phyloP scores from a whole-genome alignment of 352 stramenopile species.

The Pythium periplocum region DNA sequence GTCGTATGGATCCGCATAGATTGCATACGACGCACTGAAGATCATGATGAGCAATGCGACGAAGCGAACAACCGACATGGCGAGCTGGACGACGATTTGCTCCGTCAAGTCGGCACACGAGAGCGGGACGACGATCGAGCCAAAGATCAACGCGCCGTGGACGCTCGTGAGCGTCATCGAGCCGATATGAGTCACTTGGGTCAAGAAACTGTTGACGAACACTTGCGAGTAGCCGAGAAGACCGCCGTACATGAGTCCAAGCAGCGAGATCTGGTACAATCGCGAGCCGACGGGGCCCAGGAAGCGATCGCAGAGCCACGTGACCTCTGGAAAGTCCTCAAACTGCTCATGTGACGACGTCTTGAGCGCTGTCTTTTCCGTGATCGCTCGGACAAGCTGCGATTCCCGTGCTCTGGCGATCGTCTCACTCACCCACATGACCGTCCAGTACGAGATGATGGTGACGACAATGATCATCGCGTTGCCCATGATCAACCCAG shows the following conservation, averaged over 20 bases:
- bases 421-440: conserved; percentile 86
- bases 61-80: conserved; percentile 87
- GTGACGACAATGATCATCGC: conserved; percentile 76
- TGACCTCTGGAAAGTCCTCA: conserved; percentile 75
- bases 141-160: conserved; percentile 70
- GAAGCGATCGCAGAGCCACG: conserved; percentile 71
- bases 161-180: conserved; percentile 44
- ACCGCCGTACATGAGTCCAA: conserved; percentile 87
- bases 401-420: conserved; percentile 51
- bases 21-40: conserved; percentile 64
- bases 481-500: conserved; percentile 71
- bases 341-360: conserved; percentile 17
- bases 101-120: conserved; percentile 86
- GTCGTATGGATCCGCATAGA: conserved; percentile 68
- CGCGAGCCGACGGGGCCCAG: conserved; percentile 49
- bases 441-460: conserved; percentile 82
- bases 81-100: conserved; percentile 84
- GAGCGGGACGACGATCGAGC: conserved; percentile 80
- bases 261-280: conserved; percentile 82
- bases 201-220: conserved; percentile 83
- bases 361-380: conserved; percentile 27
- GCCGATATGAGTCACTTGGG: conserved; percentile 55
- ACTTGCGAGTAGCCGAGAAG: conserved; percentile 89
- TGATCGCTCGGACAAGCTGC: conserved; percentile 25
- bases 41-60: conserved; percentile 88